Conservation (phyloP, 345 rosid genomes). For the Psidium guajava region DNA sequence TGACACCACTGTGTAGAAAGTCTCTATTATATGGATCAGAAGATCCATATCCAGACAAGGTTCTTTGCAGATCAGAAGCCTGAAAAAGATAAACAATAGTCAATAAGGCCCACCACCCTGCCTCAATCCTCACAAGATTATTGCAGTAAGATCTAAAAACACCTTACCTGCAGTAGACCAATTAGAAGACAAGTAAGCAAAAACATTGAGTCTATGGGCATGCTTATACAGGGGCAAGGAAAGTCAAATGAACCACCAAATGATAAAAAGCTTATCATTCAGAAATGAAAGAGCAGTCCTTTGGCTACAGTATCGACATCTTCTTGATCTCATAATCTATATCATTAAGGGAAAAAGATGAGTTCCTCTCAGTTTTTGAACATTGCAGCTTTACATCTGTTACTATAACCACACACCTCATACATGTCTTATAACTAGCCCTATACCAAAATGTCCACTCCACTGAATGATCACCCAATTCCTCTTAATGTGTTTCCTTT, state of each 20-base stretch:
- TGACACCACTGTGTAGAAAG: constrained; percentile 35
- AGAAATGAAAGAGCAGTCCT: background rate
- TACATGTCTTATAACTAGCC: background rate
- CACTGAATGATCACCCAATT: background rate
- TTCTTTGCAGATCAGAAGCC: constrained; percentile 1
- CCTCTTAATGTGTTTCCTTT: background rate
- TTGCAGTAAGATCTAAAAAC: background rate
- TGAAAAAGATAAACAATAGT: background rate
- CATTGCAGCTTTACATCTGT: background rate
- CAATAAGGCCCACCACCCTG: background rate
- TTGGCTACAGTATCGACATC: background rate
- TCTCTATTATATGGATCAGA: constrained; percentile 54
- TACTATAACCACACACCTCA: background rate
- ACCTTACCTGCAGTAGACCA: background rate
- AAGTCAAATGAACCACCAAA: background rate
- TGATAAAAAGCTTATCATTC: background rate
- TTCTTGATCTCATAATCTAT: background rate
- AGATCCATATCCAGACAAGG: constrained; percentile 12
- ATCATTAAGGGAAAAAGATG: background rate
- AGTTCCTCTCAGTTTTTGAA: background rate
- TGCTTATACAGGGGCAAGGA: background rate
- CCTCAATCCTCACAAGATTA: background rate
- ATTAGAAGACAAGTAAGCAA: background rate
- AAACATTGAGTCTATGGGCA: background rate
- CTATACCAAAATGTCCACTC: background rate